Base-by-base conservation (phyloP, 2,329 filamentous ascomycete genomes). In the Cercospora sp. region DNA sequence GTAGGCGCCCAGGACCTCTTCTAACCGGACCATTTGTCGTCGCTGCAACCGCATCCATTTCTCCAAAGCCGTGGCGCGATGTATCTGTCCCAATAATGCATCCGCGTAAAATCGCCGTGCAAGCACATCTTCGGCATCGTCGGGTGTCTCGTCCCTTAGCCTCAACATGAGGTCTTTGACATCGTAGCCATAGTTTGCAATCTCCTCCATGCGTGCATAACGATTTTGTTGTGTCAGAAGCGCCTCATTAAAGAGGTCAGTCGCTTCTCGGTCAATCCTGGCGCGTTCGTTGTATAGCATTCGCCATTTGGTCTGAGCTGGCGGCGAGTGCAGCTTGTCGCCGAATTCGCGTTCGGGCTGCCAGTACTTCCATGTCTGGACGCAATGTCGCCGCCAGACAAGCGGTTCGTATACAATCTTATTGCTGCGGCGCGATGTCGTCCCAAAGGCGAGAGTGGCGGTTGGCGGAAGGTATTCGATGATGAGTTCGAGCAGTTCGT, bases 401-500 rank as follows among this genome's bases (percentile, higher is more conserved):
- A 94, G 81, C 7, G 90, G 88, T 67, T 92, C 90, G 72, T 89
- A 88, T 45, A 88, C 86, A 65, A 96, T 82, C 59, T 83, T 82
- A 73, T 87, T 82, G 73, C 94, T 85, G 67, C 88, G 87, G 72
- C 83, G 87, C 23, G 87, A 92, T 10, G 90, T 83, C 28, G 83
- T 72, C 85, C 90, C 75, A 80, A 87, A 76, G 81, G 83, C 79
- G 53, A 85, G 78, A 33, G 86, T 81, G 45, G 82, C 82, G 55
- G 73, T 73, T 8, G 87, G 84, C 60, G 84, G 81, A 61, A 88
- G 82, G 76, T 88, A 88, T 70, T 85, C 84, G 72, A 97, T 85
- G 72, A 98, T 91, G 63, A 89, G 86, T 77, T 92, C 88, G 74
- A 98, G 85, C 70, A 98, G 87, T 82, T 99, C 95, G 79, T 94